Percentiles rank a stretch among this genome's conserved stretches.
Conservation (phyloP, 164 flowering plant species). For the Echeveria elegans region DNA sequence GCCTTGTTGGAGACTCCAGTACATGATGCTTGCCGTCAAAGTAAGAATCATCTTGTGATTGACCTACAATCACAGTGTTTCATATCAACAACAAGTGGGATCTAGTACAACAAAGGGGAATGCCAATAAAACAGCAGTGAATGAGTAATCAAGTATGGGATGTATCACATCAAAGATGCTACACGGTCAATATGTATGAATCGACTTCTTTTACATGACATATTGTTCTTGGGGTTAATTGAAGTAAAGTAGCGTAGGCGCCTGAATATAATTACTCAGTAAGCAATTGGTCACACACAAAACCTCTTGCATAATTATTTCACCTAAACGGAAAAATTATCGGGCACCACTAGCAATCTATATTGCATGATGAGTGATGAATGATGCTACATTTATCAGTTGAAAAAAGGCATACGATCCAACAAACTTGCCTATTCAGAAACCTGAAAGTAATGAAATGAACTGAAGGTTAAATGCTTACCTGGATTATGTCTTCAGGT, state of each 20-base stretch:
- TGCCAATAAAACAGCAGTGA: neutral
- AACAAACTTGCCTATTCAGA: neutral
- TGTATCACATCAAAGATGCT: neutral
- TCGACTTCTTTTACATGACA: neutral
- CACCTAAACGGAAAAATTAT: neutral
- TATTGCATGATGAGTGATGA: neutral
- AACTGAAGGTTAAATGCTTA: neutral
- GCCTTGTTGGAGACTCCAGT: slow-evolving; percentile 6
- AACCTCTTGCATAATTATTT: neutral
- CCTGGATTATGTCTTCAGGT: slow-evolving; percentile 11
- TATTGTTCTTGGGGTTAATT: neutral
- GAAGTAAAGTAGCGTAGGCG: neutral
- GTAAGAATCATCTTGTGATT: slow-evolving; percentile 9
- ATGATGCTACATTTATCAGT: too few relatives aligned
- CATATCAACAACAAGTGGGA: neutral
- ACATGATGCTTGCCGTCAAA: slow-evolving; percentile 9
- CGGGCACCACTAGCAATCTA: neutral
- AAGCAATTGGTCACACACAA: neutral
- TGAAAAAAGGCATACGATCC: too few relatives aligned
- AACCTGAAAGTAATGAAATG: neutral
- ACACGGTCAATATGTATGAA: neutral
- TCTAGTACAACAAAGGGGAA: neutral
- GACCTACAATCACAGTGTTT: slow-evolving; percentile 6
- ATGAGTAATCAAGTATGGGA: neutral
- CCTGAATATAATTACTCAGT: neutral